Evolutionary conservation across 345 rosid species (phyloP).

Genomic region (Dimocarpus longan): DNA sequence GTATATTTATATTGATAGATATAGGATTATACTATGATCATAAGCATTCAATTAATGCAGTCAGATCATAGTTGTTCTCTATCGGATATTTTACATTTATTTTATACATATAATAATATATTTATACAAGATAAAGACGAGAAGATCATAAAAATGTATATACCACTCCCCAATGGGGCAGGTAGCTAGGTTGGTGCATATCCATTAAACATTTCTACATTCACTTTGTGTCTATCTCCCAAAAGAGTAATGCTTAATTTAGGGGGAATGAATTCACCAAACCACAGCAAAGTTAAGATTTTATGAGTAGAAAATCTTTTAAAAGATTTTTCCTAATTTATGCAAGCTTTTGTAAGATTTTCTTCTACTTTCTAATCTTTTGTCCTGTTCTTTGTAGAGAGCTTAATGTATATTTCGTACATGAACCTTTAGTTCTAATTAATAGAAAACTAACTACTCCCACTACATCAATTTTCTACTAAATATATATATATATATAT

Average conservation of each 20-base stretch:
- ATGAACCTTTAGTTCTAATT: background rate
- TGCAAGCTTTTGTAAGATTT: background rate
- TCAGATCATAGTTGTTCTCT: too few relatives aligned
- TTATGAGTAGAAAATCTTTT: conserved; percentile 3
- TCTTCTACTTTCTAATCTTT: background rate
- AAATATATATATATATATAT: background rate
- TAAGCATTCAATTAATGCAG: too few relatives aligned
- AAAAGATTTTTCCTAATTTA: conserved; percentile 5
- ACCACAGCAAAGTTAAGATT: background rate
- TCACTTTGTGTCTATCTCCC: background rate
- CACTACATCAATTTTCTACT: conserved; percentile 7
- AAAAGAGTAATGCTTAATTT: background rate
- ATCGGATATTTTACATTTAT: too few relatives aligned
- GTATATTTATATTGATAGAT: too few relatives aligned
- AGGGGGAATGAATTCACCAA: background rate
- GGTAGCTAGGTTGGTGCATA: background rate
- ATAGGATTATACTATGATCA: too few relatives aligned
- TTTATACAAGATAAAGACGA: too few relatives aligned
- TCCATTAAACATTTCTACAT: too few relatives aligned
- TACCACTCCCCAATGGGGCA: background rate
- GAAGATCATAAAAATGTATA: background rate
- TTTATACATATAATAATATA: too few relatives aligned
- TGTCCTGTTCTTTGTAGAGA: background rate
- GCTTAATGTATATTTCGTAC: background rate
- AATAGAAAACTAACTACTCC: conserved; percentile 24